Evolutionary conservation across 2,329 filamentous ascomycete genomes (phyloP), one percentile per base, ranked within the genome.

Genomic region (Alternaria consortialis): DNA sequence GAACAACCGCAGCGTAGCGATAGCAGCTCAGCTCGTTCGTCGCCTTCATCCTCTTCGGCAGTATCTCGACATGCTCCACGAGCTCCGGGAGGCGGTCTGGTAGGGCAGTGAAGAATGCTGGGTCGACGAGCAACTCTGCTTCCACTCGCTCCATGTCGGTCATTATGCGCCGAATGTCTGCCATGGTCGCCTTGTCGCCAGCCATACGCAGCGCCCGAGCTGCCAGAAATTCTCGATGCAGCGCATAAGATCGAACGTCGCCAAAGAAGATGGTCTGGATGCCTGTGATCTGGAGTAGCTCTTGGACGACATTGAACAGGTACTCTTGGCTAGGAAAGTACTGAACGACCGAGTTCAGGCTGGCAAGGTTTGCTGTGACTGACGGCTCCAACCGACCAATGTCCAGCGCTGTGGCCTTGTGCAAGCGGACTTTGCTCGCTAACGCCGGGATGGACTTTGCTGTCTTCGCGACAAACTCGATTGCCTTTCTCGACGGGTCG

Each of bases 241-340:
- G 55, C 1, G 59, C 42, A 48, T 58, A 27, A 11, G 59, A 62
- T 7, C 59, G 55, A 11, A 62, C 27, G 23, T 62, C 59, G 27
- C 58, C 58, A 47, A 62, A 58, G 42, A 58, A 62, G 5, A 62
- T 7, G 5, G 20, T 58, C 6, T 31, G 4, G 1, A 53, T 8
- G 3, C 43, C 46, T 1, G 37, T 9, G 11, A 60, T 12, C 1
- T 44, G 20, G 5, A 63, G 44, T 0, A 65, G 29, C 1, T 56
- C 23, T 34, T 48, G 9, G 1, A 57, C 29, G 5, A 57, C 52
- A 0, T 54, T 40, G 51, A 57, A 56, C 1, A 65, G 56, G 27
- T 65, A 65, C 5, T 62, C 62, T 27, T 53, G 55, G 40, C 59
- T 62, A 5, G 62, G 62, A n/a, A 65, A 65, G 31, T 65, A 62